A percentile compares a stretch with the other conserved stretches of the same genome.
Evolutionary conservation across 2,329 filamentous ascomycete genomes (phyloP).

Genomic region (Trichoderma asperellum): DNA sequence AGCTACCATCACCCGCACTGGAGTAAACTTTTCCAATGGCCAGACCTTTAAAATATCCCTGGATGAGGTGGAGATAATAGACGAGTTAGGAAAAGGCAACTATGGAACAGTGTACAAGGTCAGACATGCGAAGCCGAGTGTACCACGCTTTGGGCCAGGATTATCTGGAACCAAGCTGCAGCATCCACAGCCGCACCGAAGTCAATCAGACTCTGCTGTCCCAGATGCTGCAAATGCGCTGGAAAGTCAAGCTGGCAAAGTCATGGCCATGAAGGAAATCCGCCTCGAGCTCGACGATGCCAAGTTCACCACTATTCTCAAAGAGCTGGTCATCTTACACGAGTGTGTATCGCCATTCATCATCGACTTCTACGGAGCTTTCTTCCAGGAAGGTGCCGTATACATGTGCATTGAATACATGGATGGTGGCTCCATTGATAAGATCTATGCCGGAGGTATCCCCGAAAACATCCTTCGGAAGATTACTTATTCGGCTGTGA

Average conservation of each 20-base stretch:
- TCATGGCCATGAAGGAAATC: conserved; percentile 99
- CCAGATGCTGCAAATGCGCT: conserved; percentile 38
- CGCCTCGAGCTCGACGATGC: conserved; percentile 92
- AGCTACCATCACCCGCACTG: conserved; percentile 83
- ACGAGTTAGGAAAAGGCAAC: conserved; percentile 95
- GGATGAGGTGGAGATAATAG: conserved; percentile 90
- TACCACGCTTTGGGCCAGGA: conserved; percentile 63
- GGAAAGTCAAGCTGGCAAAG: conserved; percentile 66
- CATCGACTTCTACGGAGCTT: conserved; percentile 97
- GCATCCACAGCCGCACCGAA: conserved; percentile 45
- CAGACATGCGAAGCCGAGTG: conserved; percentile 71
- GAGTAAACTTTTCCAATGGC: conserved; percentile 90
- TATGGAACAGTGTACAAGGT: conserved; percentile 99
- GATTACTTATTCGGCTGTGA: conserved; percentile 85
- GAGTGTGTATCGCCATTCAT: conserved; percentile 95
- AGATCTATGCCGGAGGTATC: conserved; percentile 87
- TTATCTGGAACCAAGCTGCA: conserved; percentile 54
- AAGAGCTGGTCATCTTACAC: conserved; percentile 95
- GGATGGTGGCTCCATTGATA: conserved; percentile 98
- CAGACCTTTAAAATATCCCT: conserved; percentile 91
- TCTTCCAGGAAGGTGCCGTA: conserved; percentile 97
- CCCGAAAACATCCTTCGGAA: conserved; percentile 87
- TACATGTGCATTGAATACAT: conserved; percentile 99
- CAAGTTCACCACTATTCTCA: conserved; percentile 96
- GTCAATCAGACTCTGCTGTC: conserved; percentile 44